Base-by-base conservation (phyloP, 768 basidiomycete genomes). In the Floccularia luteovirens region DNA sequence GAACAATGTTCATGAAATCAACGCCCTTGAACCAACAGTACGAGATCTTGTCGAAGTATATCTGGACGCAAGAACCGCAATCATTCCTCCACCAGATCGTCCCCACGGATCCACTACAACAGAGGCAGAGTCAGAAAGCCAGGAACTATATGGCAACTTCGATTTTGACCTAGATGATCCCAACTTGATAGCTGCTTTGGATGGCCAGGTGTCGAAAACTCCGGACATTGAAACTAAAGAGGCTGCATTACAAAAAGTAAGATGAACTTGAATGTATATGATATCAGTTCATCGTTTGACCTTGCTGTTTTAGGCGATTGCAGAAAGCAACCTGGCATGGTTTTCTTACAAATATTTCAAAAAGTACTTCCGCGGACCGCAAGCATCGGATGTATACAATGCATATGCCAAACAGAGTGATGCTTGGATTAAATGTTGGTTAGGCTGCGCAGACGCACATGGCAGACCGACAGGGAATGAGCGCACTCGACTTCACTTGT, bases 351-450 rank as follows among this genome's bases (percentile, higher is more conserved):
- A 70, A 3, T 33, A 51, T 21, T 41, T 54, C 21, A 75, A 65
- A 58, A 56, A 67, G 59, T 57, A 67, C 60, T 58, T 77, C 53
- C 53, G 56, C 35, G 66, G 64, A 19, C 53, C 53, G 14, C 47
- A 51, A 22, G 31, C 50, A 13, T 44, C 42, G 12, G 47, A 39
- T 39, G 42, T 36, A 7, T 48, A 48, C 16, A 48, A 55, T 36
- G 41, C 47, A 41, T 48, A 55, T 36, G 34, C 46, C 6, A 44
- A 44, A 21, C 69, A 73, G 36, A 68, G 77, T 20, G 75, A 77
- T 48, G 52, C 57, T 20, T 75, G 86, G 67, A 66, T 87, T 23
- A 73, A 77, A 40, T 82, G 79, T 48, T 91, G 87, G 85, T 65
- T 84, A 5, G 75, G 79, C 3, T 88, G 82, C 48, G 77, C 75